Evolutionary conservation across 2,329 filamentous ascomycete genomes (phyloP).

Genomic region (Penicillium polonicum): DNA sequence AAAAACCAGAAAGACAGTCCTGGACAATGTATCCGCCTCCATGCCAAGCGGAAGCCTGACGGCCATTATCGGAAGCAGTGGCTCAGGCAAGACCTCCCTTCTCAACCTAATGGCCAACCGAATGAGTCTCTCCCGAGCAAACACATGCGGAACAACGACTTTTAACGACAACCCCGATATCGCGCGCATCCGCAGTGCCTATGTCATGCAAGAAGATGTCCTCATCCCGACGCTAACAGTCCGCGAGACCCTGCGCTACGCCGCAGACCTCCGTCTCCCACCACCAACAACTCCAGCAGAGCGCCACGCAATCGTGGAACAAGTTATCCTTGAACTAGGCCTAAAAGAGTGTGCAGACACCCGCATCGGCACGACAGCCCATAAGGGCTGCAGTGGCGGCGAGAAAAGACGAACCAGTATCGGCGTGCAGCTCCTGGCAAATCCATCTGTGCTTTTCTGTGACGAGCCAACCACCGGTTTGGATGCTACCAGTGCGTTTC

Average conservation of each 20-base stretch:
- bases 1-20: constrained; percentile 48
- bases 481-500: constrained; percentile 74
- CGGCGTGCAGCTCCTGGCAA: constrained; percentile 74
- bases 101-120: constrained; percentile 71
- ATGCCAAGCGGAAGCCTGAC: constrained; percentile 67
- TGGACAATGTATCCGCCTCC: constrained; percentile 63
- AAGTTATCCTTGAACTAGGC: constrained; percentile 72
- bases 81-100: constrained; percentile 70
- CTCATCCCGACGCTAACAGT: constrained; percentile 72
- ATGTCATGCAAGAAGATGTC: constrained; percentile 71
- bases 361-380: constrained; percentile 66
- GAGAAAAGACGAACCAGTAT: constrained; percentile 76
- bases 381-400: constrained; percentile 75
- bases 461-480: constrained; percentile 74
- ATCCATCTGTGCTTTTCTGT: constrained; percentile 73
- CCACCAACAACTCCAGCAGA: constrained; percentile 60
- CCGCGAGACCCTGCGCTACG: constrained; percentile 70
- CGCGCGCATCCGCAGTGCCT: constrained; percentile 49
- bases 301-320: constrained; percentile 65
- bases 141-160: constrained; percentile 53
- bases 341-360: constrained; percentile 76
- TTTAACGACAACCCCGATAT: constrained; percentile 62
- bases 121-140: constrained; percentile 57
- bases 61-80: constrained; percentile 72
- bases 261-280: constrained; percentile 69